Evolutionary conservation across 2,329 filamentous ascomycete species (phyloP).

Genomic region (Epichloe amarillans): DNA sequence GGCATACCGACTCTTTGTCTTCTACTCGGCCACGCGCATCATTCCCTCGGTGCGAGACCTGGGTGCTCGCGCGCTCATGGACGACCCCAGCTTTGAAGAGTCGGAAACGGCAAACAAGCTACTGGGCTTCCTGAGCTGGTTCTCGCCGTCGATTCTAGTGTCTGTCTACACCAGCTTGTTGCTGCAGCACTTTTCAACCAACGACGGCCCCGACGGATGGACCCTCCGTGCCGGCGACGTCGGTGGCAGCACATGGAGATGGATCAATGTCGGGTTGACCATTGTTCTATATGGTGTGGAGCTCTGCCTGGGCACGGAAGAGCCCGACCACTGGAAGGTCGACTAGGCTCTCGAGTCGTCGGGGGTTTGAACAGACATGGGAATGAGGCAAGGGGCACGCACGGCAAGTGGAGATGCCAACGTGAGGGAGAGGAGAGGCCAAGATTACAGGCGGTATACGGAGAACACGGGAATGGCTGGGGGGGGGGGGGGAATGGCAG

Average conservation of each 20-base stretch:
- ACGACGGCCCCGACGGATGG: conserved; percentile 62
- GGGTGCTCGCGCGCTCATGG: conserved; percentile 67
- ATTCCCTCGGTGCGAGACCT: conserved; percentile 86
- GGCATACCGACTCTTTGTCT: conserved; percentile 83
- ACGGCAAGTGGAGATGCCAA: neutral
- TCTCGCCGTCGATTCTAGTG: conserved; percentile 86
- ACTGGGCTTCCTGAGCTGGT: conserved; percentile 78
- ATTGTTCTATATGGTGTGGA: conserved; percentile 87
- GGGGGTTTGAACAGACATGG: neutral
- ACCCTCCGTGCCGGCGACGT: conserved; percentile 66
- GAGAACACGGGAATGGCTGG: neutral
- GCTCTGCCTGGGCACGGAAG: conserved; percentile 71
- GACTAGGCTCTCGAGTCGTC: conserved; percentile 44
- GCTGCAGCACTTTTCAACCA: conserved; percentile 86
- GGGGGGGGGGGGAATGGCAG: conserved; percentile 10
- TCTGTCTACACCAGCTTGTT: conserved; percentile 92
- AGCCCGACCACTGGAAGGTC: conserved; percentile 89
- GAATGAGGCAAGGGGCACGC: neutral
- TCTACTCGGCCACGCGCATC: conserved; percentile 90
- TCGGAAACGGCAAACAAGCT: conserved; percentile 69
- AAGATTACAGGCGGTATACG: neutral
- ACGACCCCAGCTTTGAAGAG: conserved; percentile 78
- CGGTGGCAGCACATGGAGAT: conserved; percentile 80
- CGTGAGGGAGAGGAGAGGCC: neutral
- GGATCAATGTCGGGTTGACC: conserved; percentile 82